Evolutionary conservation across 179 eudicot species (phyloP), one percentile per base, ranked within the genome.

Genomic region (Silene noctiflora): DNA sequence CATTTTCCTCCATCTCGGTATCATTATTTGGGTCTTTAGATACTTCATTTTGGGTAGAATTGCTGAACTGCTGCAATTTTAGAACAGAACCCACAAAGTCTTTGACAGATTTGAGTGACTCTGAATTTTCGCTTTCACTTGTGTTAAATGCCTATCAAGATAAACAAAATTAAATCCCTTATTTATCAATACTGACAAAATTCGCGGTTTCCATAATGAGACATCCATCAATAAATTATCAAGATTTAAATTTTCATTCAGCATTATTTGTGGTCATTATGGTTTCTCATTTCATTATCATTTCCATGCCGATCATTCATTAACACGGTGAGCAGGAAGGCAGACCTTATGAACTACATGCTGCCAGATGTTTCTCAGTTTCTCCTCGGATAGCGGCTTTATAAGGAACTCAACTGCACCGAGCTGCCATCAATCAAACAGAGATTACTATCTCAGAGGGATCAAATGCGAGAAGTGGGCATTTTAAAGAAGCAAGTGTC

Each of bases 261-360:
- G 58, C 14, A 12, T 51, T 51, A 51, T 51, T 39, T 51, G 19
- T 51, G 58, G 19, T 51, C 58, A 51, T 14, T 51, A 16, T 12
- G 58, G 58, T 51, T 51, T 16, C 58, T 16, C n/a, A 51, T 51
- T 51, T 51, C 58, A 51, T 48, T 13, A 48, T 48, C 56, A 11
- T 48, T 48, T 48, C 56, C 10, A 16, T 4, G 44, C 35, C 29
- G 31, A 61, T 21, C 10, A 20, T 8, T 25, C 31, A 13, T 59
- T 46, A 11, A 67, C 19, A 65, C 61, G 4, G 44, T 6, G 31
- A 29, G 31, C 12, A 62, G 31, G 55, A 39, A 69, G 65, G 22
- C 74, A 62, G 24, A 92, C 96, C 96, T 91, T 92, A 78, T 89
- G 93, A 80, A 87, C 96, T 17, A 89, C 91, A 86, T 92, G 97